Percentiles rank a stretch among this genome's conserved stretches.
Conservation (phyloP, 495 filamentous ascomycete genomes). For the Lophiotrema nucula region DNA sequence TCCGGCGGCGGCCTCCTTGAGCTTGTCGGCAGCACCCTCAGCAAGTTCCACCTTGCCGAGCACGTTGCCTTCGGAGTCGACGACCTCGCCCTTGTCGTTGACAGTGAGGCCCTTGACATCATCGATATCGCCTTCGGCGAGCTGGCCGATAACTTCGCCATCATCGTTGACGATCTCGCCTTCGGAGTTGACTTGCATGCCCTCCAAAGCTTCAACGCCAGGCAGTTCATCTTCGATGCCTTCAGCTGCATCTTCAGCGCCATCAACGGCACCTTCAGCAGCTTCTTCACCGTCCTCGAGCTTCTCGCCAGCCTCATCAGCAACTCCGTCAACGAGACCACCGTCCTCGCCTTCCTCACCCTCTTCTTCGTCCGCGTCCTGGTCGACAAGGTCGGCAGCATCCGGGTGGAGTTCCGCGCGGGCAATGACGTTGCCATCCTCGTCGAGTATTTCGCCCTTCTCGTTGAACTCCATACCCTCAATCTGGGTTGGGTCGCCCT, state of each 20-base stretch:
- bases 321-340: constrained; percentile 30
- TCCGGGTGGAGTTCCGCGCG: constrained; percentile 43
- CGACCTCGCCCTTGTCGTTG: constrained; percentile 58
- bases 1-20: constrained; percentile 39
- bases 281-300: constrained; percentile 5
- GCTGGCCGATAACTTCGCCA: constrained; percentile 43
- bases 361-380: constrained; percentile 39
- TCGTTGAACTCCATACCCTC: constrained; percentile 44
- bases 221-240: constrained; percentile 45
- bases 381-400: constrained; percentile 43
- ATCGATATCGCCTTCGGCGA: constrained; percentile 43
- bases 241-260: constrained; percentile 34
- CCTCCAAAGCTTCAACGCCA: constrained; percentile 58
- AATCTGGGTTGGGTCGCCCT: constrained; percentile 43
- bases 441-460: constrained; percentile 46
- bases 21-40: constrained; percentile 43
- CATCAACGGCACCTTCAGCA: constrained; percentile 30
- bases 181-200: constrained; percentile 58
- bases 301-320: not conserved
- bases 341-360: constrained; percentile 36
- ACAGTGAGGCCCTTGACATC: constrained; percentile 53
- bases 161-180: constrained; percentile 50
- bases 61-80: constrained; percentile 60
- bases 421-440: constrained; percentile 46
- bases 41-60: constrained; percentile 54